These are phyloP conservation scores for Arthrobotrys entomopaga DNA, from an alignment of 2,329 filamentous ascomycete species.

Conservation along the genomic window DNA sequence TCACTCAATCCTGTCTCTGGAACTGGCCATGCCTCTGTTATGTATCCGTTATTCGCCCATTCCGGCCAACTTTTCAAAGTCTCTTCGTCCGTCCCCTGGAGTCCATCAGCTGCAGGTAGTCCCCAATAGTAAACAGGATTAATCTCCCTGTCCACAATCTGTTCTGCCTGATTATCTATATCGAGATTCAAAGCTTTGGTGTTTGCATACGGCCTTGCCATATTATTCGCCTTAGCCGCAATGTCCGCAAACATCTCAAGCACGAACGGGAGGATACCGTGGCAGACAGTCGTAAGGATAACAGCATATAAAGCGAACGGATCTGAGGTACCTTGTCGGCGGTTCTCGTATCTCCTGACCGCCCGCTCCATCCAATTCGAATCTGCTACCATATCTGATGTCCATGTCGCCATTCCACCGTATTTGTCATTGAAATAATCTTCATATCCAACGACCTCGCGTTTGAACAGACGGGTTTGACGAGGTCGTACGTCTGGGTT, in stretches of 20 bases:
- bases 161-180: background rate
- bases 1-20: background rate
- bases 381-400: constrained; percentile 5
- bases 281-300: background rate
- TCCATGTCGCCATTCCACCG: constrained; percentile 9
- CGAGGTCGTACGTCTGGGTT: constrained; percentile 7
- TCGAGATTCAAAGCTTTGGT: background rate
- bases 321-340: background rate
- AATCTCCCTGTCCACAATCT: background rate
- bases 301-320: background rate
- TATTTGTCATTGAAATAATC: constrained; percentile 23
- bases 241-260: constrained; percentile 32
- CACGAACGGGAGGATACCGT: constrained; percentile 6
- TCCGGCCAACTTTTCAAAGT: constrained; percentile 23
- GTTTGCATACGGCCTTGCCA: background rate
- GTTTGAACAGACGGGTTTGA: constrained; percentile 18
- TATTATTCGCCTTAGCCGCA: constrained; percentile 10
- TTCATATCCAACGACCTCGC: constrained; percentile 33
- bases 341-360: background rate
- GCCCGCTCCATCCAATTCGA: constrained; percentile 17
- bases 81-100: background rate
- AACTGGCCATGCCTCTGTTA: constrained; percentile 1
- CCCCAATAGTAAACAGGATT: too few relatives aligned
- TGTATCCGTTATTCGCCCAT: constrained; percentile 16
- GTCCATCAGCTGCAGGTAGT: too few relatives aligned